Percentiles rank a stretch among this genome's conserved stretches.
These are phyloP conservation scores for Musa itinerans DNA, from an alignment of 176 grass and related monocot species.

Conservation along the genomic window DNA sequence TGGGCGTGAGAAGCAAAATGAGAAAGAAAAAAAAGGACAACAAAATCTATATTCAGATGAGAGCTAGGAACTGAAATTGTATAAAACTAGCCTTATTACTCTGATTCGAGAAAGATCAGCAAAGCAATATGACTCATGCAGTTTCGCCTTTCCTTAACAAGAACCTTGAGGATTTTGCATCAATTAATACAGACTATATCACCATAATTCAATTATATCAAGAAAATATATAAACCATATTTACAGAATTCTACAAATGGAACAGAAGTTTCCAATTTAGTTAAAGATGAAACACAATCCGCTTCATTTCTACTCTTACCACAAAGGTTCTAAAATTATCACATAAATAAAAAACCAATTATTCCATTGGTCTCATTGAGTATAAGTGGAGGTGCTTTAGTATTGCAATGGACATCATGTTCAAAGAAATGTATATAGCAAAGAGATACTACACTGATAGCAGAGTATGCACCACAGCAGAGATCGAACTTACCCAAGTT, in stretches of 20 bases:
- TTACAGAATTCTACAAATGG: no score
- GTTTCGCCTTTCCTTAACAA: no score
- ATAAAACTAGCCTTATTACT: no score
- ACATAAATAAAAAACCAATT: neutral
- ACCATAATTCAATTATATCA: no score
- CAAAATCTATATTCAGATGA: neutral
- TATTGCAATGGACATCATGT: neutral
- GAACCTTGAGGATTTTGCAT: no score
- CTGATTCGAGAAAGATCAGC: no score
- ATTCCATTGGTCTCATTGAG: neutral
- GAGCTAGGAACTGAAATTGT: no score
- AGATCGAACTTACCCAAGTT: neutral
- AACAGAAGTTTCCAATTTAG: neutral
- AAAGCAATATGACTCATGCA: no score
- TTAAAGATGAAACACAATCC: neutral
- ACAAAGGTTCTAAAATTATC: neutral
- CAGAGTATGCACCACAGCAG: neutral
- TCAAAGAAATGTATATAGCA: neutral
- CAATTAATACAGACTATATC: no score
- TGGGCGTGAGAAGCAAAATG: neutral
- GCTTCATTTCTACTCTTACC: neutral
- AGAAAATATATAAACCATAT: no score
- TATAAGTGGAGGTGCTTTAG: neutral
- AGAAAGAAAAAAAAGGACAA: neutral
- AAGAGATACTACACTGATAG: neutral